These are phyloP conservation scores for Hypoxylon sp. DNA, from an alignment of 2,329 filamentous ascomycete species.

Conservation along the genomic window DNA sequence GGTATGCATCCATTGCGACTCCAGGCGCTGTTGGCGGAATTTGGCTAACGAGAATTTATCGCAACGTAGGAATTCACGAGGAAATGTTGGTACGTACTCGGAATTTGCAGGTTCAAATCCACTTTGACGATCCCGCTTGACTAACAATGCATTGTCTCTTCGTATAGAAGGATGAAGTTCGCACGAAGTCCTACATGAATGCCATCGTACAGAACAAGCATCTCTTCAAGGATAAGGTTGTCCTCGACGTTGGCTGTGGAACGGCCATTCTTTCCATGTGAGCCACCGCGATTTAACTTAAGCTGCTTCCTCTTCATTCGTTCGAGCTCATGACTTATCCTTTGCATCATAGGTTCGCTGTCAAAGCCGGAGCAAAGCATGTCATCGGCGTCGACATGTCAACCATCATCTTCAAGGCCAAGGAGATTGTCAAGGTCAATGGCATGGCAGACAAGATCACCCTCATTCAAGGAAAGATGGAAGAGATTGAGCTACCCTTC, in stretches of 20 bases:
- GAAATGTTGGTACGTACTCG: conserved; percentile 89
- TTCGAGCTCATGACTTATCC: conserved; percentile 25
- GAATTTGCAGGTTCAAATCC: conserved; percentile 38
- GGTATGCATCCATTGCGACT: conserved; percentile 68
- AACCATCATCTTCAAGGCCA: conserved; percentile 98
- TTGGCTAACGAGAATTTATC: conserved; percentile 46
- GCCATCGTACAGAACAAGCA: conserved; percentile 98
- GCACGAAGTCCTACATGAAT: conserved; percentile 96
- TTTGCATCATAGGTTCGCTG: conserved; percentile 85
- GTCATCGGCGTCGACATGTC: conserved; percentile 99
- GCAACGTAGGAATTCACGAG: conserved; percentile 85
- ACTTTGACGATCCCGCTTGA: conserved; percentile 21
- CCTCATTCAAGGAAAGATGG: conserved; percentile 99
- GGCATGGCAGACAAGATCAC: conserved; percentile 97
- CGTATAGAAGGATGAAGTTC: conserved; percentile 94
- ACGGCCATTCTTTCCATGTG: conserved; percentile 99
- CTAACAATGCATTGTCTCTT: conserved; percentile 45
- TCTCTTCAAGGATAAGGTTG: conserved; percentile 84
- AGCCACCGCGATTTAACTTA: conserved; percentile 53
- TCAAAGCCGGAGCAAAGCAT: conserved; percentile 95
- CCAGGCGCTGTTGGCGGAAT: neutral
- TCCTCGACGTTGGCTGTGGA: conserved; percentile 97
- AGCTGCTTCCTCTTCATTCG: conserved; percentile 7
- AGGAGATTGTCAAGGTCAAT: conserved; percentile 93
- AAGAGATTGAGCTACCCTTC: conserved; percentile 94